Base-by-base conservation (phyloP, 1,284 basidiomycete genomes). In the Singerocomus inundabilis region DNA sequence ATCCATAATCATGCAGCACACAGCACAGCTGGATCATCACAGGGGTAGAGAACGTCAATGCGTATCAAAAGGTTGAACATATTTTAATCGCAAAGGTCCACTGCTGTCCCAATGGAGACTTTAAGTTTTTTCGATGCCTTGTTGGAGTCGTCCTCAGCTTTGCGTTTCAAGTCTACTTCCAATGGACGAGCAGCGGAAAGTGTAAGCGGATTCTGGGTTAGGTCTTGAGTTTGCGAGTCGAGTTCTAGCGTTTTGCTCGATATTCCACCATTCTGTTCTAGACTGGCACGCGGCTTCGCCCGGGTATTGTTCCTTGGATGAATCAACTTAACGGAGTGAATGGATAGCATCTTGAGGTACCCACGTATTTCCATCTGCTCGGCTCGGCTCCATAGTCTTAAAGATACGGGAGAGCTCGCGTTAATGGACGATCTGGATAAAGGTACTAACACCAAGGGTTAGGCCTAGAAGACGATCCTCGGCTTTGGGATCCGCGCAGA, bases 381-480 rank as follows among this genome's bases (percentile, higher is more conserved):
- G 46, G 51, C 21, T n/a, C 18, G 50, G 40, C 21, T 52, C 44
- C 32, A 56, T 50, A 37, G 49, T 42, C 47, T 46, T 51, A 35
- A 50, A 45, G 34, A 37, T 44, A 32, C 25, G 42, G 46, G 24
- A 38, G 40, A 32, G 30, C n/a, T 61, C 28, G 31, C 18, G 33
- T 18, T 32, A 36, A 49, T 3, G 15, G 39, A 44, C n/a, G 11
- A 43, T 35, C 10, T 16, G 8, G 39, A 45, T 18, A 36, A 33
- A 46, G 46, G 30, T 21, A 70, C 77, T 33, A 37, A 85, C 85
- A 72, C 78, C 62, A 57, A 82, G 74, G 29, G 77, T 69, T 30
- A 90, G 58, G 26, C 78, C 81, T 31, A 89, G 66, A 48, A 88
- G 62, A 33, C 71, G 74, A 58, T 72, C 79, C 69, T 88, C 85